A percentile compares a stretch with the other conserved stretches of the same genome.
phyloP scores from a whole-genome alignment of 192 early-diverging fungal genomes.

The Backusella mclennaniae region DNA sequence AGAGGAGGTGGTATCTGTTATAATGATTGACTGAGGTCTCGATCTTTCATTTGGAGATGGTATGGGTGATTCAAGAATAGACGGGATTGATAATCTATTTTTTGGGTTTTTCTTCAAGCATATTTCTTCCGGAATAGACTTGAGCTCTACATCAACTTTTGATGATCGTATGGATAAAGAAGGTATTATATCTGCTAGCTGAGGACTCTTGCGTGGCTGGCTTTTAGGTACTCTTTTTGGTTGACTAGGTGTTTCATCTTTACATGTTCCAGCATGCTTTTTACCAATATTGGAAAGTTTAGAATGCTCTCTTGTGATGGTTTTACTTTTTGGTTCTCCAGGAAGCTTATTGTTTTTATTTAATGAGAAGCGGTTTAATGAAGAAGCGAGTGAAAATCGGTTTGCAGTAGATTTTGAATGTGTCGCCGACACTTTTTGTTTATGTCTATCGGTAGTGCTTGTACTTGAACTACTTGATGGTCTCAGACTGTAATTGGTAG shows the following conservation, averaged over 20 bases:
- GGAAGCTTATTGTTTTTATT: not conserved
- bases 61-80: not conserved
- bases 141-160: conserved; percentile 2
- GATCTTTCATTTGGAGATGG: conserved; percentile 5
- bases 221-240: not conserved
- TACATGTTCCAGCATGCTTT: not conserved
- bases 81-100: not conserved
- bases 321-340: not conserved
- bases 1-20: not conserved
- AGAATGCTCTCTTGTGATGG: not conserved
- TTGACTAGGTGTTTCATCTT: not conserved
- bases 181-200: not conserved
- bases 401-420: not conserved
- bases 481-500: not conserved
- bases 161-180: not conserved
- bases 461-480: not conserved
- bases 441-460: not conserved
- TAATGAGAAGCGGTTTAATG: conserved; percentile 10
- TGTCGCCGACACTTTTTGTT: not conserved
- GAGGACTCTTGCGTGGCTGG: not conserved
- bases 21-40: not conserved
- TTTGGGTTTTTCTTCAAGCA: not conserved
- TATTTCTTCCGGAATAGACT: conserved; percentile 4
- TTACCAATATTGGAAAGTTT: not conserved
- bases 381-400: conserved; percentile 5